phyloP scores from a whole-genome alignment of 371 early-diverging fungal genomes.

The Mortierella sp. region DNA sequence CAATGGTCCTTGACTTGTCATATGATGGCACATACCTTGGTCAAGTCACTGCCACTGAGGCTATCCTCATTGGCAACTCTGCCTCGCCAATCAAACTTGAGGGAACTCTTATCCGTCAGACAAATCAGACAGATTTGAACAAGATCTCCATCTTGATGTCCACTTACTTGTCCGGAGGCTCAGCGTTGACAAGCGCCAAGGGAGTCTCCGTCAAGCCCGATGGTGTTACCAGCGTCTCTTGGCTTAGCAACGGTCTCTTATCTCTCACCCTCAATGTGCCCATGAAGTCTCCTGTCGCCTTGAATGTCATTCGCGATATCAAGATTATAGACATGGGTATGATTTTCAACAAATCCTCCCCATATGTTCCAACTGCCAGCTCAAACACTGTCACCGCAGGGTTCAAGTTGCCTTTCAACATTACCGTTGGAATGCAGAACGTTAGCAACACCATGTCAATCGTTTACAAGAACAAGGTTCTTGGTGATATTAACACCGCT shows the following conservation, averaged over 20 bases:
- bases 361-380: constrained; percentile 63
- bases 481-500: constrained; percentile 56
- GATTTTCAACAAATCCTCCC: constrained; percentile 58
- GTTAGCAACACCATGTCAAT: constrained; percentile 59
- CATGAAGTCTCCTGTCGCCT: constrained; percentile 57
- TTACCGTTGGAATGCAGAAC: constrained; percentile 67
- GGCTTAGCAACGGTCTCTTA: constrained; percentile 70
- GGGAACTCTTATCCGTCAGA: constrained; percentile 60
- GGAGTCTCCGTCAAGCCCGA: constrained; percentile 73
- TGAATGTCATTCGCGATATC: constrained; percentile 68
- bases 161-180: constrained; percentile 64
- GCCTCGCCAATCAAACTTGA: constrained; percentile 47
- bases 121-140: constrained; percentile 59
- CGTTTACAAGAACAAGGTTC: constrained; percentile 58
- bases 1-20: constrained; percentile 65
- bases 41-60: constrained; percentile 62
- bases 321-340: constrained; percentile 69
- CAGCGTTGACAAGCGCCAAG: constrained; percentile 64
- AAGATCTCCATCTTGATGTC: constrained; percentile 67
- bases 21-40: constrained; percentile 69
- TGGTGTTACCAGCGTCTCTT: constrained; percentile 63
- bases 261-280: constrained; percentile 67
- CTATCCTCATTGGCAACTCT: constrained; percentile 63
- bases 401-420: constrained; percentile 70
- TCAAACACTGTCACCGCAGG: constrained; percentile 66